Evolutionary conservation across 1,139 yeast species (phyloP), one percentile per base, ranked within the genome.

Genomic region (Protomyces macrosporus): DNA sequence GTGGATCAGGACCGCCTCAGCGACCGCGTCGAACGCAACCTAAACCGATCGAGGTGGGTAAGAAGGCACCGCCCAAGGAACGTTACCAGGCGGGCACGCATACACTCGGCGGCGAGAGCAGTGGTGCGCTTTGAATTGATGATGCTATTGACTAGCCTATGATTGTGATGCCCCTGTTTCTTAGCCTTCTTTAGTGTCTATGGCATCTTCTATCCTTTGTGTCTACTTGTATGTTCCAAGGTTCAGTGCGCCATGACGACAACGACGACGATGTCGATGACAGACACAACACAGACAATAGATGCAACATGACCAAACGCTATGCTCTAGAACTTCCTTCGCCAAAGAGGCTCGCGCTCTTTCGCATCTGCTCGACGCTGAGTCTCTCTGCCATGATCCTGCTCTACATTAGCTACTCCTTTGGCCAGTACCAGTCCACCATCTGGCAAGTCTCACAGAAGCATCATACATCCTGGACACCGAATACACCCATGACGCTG

Each of bases 401-500:
- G 16, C 52, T 58, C 51, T 51, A 55, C 32, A 52, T 35, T 16
- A 34, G 56, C 7, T 52, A 39, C 53, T 58, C 62, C 2, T 58
- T 58, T 30, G 62, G 62, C 14, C 51, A 33, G 12, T 45, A 48
- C 34, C 12, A 36, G 36, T 56, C 62, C 7, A 58, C 62, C 45
- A 40, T 58, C 3, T 58, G 56, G 33, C 56, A 58, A 30, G 56
- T 58, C 35, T 58, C 62, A 33, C 42, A 36, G 36, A 9, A n/a
- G 30, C 56, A 58, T 36, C 37, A n/a, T 34, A 58, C 51, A 6
- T 23, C 32, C 10, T 52, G 42, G 14, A 58, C 62, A 7, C 53
- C 62, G n/a, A 58, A 58, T 16, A 37, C 62, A 16, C 35, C 53
- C 33, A 58, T 58, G 56, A 58, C 62, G 36, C 42, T 58, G 23